Evolutionary conservation across 768 basidiomycete genomes (phyloP), one percentile per base, ranked within the genome.

Genomic region (Boletus huronensis): DNA sequence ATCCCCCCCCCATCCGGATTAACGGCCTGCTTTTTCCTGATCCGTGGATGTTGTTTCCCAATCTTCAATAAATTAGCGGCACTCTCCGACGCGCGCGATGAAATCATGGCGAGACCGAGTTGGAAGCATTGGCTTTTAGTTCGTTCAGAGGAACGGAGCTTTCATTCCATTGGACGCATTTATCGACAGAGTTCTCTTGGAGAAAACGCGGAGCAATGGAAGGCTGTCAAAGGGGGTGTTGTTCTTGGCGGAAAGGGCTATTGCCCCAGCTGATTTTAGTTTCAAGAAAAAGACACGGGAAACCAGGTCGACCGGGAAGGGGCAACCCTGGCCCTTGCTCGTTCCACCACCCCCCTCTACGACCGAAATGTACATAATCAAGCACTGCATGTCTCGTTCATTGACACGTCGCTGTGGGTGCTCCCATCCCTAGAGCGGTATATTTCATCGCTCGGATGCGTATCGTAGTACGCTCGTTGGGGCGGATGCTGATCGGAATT

Each of bases 401-500:
- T 38, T 44, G 49, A 50, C 58, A 53, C 43, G 49, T 50, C 40
- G 40, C 32, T 48, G 29, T 42, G 35, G 55, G 17, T 40, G 6
- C 6, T 5, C 19, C 19, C 4, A 7, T 25, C 36, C 26, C 39
- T 45, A 49, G 47, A 48, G 47, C 14, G 41, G 53, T 55, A 48
- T 23, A 46, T 48, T 50, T 55, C 28, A 43, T 63, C 59, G 49
- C 58, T 57, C 48, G 53, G 44, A 42, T 43, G n/a, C 23, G 52
- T 49, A 17, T 43, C 36, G 36, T 38, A 21, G n/a, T n/a, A n/a
- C n/a, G 4, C 39, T 53, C 38, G n/a, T 45, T 55, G 42, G 53
- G 57, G 64, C 56, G 66, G 65, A 66, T 68, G 54, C 58, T 41
- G 56, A 58, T 68, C 65, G 53, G 65, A 66, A 66, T 41, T 32